Evolutionary conservation across 495 filamentous ascomycete species (phyloP).

Genomic region (Neurospora tetrasperma): DNA sequence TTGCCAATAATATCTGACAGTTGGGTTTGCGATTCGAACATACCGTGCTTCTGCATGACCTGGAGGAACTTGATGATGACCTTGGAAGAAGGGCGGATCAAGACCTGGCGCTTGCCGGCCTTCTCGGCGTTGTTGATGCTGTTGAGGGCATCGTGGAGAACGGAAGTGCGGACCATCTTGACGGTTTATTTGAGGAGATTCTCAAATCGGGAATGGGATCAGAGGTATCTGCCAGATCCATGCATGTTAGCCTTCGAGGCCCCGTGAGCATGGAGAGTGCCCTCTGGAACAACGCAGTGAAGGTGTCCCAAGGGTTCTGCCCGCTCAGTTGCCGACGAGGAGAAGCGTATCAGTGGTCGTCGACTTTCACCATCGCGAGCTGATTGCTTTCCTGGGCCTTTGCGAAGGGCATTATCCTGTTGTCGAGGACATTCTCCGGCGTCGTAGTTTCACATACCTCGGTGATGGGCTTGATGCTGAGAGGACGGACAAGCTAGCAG

Average conservation of each 20-base stretch:
- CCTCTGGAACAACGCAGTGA: constrained; percentile 40
- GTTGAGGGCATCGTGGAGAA: constrained; percentile 98
- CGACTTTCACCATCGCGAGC: constrained; percentile 6
- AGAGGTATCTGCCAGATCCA: constrained; percentile 61
- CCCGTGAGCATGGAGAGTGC: constrained; percentile 84
- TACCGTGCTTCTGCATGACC: constrained; percentile 99
- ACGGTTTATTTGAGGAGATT: constrained; percentile 50
- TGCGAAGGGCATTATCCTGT: constrained; percentile 32
- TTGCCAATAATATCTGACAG: neutral
- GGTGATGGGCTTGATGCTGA: neutral
- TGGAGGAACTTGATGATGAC: constrained; percentile 98
- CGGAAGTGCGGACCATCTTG: constrained; percentile 97
- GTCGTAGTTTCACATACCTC: constrained; percentile 3
- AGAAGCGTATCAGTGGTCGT: constrained; percentile 54
- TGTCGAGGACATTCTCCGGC: constrained; percentile 23
- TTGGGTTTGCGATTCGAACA: constrained; percentile 40
- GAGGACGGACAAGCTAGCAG: constrained; percentile 1
- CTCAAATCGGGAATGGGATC: constrained; percentile 61
- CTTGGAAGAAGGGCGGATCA: constrained; percentile 94
- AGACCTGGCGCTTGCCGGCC: constrained; percentile 93
- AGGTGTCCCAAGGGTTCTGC: constrained; percentile 64
- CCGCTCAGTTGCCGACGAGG: constrained; percentile 68
- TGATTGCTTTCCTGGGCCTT: constrained; percentile 44
- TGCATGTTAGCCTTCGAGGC: constrained; percentile 70
- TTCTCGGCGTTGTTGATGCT: constrained; percentile 99